Evolutionary conservation across 192 early-diverging fungal genomes (phyloP).

Genomic region (Coemansia sp.): DNA sequence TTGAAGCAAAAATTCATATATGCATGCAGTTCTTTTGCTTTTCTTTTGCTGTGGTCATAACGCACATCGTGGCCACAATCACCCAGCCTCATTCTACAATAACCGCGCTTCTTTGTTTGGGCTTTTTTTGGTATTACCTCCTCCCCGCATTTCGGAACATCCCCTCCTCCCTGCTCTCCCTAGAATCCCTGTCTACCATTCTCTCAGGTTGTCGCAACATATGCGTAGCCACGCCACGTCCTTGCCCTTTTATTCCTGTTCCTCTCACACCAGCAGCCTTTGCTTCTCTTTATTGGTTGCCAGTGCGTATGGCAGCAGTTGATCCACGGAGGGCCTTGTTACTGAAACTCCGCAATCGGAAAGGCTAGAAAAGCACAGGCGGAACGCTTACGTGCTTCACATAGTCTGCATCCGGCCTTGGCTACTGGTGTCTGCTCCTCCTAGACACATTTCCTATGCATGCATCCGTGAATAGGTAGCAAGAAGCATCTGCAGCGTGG

Average conservation of each 20-base stretch:
- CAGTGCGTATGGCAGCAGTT: neutral
- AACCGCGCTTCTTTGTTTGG: slow-evolving; percentile 10
- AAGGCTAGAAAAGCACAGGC: neutral
- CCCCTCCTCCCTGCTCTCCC: slow-evolving; percentile 8
- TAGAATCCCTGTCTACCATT: neutral
- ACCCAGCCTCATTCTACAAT: slow-evolving; percentile 13
- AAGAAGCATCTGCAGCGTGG: no score
- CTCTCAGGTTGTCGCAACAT: neutral
- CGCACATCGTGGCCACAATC: slow-evolving; percentile 11
- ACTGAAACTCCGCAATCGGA: neutral
- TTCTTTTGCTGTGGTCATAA: slow-evolving; percentile 13
- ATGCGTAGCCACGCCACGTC: neutral
- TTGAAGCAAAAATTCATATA: slow-evolving; percentile 14
- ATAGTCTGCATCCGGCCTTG: neutral
- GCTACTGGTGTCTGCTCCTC: slow-evolving; percentile 1
- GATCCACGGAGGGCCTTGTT: neutral
- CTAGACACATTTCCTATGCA: neutral
- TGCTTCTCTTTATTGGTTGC: neutral
- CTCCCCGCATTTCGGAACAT: slow-evolving; percentile 12
- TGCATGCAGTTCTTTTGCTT: slow-evolving; percentile 6
- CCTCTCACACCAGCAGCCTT: neutral
- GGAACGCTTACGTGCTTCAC: neutral
- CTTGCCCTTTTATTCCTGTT: neutral
- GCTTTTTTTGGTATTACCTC: neutral
- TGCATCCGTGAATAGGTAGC: neutral